phyloP scores from a whole-genome alignment of 352 stramenopile species.

The Globisporangium lucens region DNA sequence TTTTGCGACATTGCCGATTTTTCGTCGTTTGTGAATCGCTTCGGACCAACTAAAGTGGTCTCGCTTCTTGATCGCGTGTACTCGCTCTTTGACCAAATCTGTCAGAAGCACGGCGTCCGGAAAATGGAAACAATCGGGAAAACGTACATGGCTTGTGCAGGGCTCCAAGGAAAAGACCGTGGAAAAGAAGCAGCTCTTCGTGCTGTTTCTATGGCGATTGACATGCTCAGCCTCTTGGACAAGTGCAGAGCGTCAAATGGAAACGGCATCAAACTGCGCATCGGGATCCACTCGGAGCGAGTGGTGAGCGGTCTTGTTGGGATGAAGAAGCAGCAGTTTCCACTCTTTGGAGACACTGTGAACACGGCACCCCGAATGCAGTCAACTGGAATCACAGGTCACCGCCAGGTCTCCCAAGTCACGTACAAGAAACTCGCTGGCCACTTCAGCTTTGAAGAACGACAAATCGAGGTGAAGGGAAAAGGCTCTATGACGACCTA shows the following conservation, averaged over 20 bases:
- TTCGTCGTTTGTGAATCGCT: constrained; percentile 73
- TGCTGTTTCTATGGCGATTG: constrained; percentile 68
- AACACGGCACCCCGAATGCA: constrained; percentile 91
- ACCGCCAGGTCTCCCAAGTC: constrained; percentile 79
- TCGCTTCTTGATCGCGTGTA: constrained; percentile 91
- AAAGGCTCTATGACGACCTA: constrained; percentile 87
- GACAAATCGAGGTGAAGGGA: constrained; percentile 82
- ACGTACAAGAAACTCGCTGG: constrained; percentile 80
- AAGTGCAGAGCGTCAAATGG: constrained; percentile 74
- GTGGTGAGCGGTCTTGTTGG: constrained; percentile 88
- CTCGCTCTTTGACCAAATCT: constrained; percentile 90
- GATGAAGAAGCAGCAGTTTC: constrained; percentile 92
- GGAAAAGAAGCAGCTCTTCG: constrained; percentile 71
- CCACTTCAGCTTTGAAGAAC: constrained; percentile 76
- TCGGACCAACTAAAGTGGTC: constrained; percentile 70
- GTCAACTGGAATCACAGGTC: constrained; percentile 74
- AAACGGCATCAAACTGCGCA: constrained; percentile 86
- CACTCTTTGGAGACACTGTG: constrained; percentile 92
- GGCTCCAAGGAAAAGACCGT: constrained; percentile 78
- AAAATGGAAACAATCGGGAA: constrained; percentile 94
- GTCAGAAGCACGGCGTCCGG: constrained; percentile 85
- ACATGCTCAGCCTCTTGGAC: constrained; percentile 70
- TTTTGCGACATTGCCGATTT: constrained; percentile 88
- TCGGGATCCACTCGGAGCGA: constrained; percentile 89
- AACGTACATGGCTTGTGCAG: constrained; percentile 88